Evolutionary conservation across 768 basidiomycete species (phyloP), one percentile per base, ranked within the genome.

Genomic region (Kwoniella sp.): DNA sequence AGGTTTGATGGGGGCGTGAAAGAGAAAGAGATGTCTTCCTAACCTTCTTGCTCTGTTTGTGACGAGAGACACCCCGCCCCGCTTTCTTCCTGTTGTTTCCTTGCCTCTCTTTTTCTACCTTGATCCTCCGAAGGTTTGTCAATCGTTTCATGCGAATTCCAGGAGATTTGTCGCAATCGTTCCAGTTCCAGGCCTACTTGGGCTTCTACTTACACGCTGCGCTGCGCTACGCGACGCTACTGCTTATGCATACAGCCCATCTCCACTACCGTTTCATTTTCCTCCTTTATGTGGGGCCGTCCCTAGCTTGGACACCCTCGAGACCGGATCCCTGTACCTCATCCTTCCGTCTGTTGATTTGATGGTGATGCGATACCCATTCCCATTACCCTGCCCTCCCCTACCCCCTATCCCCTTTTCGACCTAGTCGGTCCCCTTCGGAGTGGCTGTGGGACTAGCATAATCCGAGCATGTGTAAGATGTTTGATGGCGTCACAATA

Each of bases 1-100:
- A 26, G 56, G 57, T 58, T 29, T 58, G 44, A 49, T 58, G 40
- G 48, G 57, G 57, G 44, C 55, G 55, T 36, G n/a, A 55, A 25
- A 55, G 29, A 21, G 56, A 15, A 37, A 8, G 24, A 58, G 17
- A 29, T 33, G 29, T 27, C 24, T 33, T 29, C 47, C 8, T 29
- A n/a, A n/a, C 30, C n/a, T 19, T 30, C 29, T 29, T 50, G n/a
- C 21, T 58, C 10, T 44, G 40, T 44, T 44, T 44, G 40, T 44
- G 40, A 15, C 40, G 40, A 44, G 33, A 33, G 17, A 44, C 17
- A 10, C 33, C 12, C 44, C 21, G 36, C 30, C 47, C 24, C 40
- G 13, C 15, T 24, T 55, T 40, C 24, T 26, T 55, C 36, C 26
- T 21, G 17, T 30, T 26, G 22, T 30, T 30, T 26, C 4, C 19